phyloP scores from a whole-genome alignment of 257 asterid species.

The Pogostemon cablin region DNA sequence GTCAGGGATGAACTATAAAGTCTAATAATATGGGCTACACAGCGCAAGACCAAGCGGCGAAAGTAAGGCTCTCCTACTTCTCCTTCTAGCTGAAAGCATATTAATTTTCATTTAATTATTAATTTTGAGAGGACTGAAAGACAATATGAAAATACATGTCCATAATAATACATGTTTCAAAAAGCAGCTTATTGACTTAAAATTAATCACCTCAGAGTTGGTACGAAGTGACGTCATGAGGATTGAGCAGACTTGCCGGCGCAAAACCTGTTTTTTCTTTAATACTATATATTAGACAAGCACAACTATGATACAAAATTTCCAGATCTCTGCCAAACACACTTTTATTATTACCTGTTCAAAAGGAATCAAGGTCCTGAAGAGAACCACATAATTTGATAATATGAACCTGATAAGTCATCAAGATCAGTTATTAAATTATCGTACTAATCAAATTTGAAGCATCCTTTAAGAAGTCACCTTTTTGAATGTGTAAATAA shows the following conservation, averaged over 20 bases:
- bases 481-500: background rate
- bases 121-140: no score
- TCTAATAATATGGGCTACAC: conserved; percentile 93
- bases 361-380: conserved; percentile 86
- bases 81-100: conserved; percentile 74
- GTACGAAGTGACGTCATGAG: conserved; percentile 99
- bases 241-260: conserved; percentile 89
- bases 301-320: conserved; percentile 20
- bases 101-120: no score
- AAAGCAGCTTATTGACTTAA: conserved; percentile 25
- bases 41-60: conserved; percentile 92
- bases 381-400: conserved; percentile 84
- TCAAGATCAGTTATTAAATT: conserved; percentile 17
- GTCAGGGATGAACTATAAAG: conserved; percentile 89
- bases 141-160: background rate
- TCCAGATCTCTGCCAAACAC: conserved; percentile 28
- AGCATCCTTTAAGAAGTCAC: conserved; percentile 22
- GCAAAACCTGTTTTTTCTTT: conserved; percentile 67
- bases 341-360: conserved; percentile 67
- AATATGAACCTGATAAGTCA: conserved; percentile 74
- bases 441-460: conserved; percentile 16
- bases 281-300: conserved; percentile 40
- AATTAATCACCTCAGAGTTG: conserved; percentile 77
- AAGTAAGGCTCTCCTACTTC: conserved; percentile 97
- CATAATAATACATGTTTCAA: conserved; percentile 22